Evolutionary conservation across 2,329 filamentous ascomycete species (phyloP), one percentile per base, ranked within the genome.

Genomic region (Calonectria fujianensis): DNA sequence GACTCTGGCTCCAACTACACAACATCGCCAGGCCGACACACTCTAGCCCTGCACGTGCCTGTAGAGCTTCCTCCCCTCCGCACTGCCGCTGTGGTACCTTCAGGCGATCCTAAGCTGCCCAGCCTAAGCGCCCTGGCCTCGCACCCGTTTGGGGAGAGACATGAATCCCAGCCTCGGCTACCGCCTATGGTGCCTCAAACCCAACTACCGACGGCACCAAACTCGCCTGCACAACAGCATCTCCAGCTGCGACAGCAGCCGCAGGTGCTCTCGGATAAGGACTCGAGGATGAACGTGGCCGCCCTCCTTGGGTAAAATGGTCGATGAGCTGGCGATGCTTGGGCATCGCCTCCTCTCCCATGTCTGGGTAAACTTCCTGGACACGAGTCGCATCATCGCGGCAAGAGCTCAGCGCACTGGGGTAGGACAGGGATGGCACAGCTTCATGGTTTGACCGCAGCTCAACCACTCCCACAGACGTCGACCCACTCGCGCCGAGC

Each of bases 1-100:
- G 95, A 97, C 82, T 87, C 88, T 35, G 90, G 90, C 76, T 93
- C 92, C 1, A 88, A 90, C 71, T 91, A 91, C 82, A 92, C 92
- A 5, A 89, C 89, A 37, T 93, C 92, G 14, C 91, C 91, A n/a
- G 20, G 81, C 20, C 80, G 86, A 81, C 81, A 75, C 48, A 73
- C 79, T 86, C 82, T 76, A 73, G 85, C 65, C 82, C 68, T 81
- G 85, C 70, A 83, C 85, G 80, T 84, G 14, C 85, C 85, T 1
- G 82, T 88, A 50, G 86, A 87, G 70, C 81, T 89, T n/a, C 87
- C 88, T 37, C 84, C 83, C 0, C 80, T 85, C 4, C 80, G 78
- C 52, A 64, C 24, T 18, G 50, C 61, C 18, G 50, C 64, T 20
- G 32, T 57, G 69, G 32, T 52, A n/a, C 18, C 37, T 20, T 37